Conservation (phyloP, 805 yeast genomes). For the Candida ficus region DNA sequence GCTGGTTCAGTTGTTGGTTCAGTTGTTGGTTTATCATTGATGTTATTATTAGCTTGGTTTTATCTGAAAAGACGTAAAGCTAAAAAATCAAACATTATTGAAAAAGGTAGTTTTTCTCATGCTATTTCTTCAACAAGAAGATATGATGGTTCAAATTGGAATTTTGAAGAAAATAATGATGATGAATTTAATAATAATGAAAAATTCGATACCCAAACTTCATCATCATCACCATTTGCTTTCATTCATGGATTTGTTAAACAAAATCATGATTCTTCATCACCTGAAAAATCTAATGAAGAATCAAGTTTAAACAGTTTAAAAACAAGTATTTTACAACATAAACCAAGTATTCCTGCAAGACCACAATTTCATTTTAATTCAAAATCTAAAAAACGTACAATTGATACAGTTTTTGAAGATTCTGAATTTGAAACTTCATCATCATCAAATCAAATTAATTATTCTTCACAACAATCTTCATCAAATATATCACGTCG, state of each 20-base stretch:
- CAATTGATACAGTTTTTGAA: conserved; percentile 25
- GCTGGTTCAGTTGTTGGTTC: conserved; percentile 27
- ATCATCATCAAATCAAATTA: neutral
- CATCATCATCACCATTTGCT: conserved; percentile 10
- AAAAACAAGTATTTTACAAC: conserved; percentile 13
- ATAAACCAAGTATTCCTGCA: neutral
- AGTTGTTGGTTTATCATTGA: conserved; percentile 15
- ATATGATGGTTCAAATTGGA: conserved; percentile 12
- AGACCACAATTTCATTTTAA: neutral
- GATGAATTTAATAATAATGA: no score
- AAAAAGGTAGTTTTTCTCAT: conserved; percentile 23
- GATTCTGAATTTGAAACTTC: conserved; percentile 17
- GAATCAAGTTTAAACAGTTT: conserved; percentile 6
- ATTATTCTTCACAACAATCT: neutral
- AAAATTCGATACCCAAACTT: no score
- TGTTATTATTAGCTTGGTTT: conserved; percentile 15
- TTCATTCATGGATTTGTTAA: conserved; percentile 3
- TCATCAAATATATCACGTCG: neutral
- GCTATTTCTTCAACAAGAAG: conserved; percentile 23
- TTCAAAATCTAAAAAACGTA: neutral
- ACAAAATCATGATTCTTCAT: neutral
- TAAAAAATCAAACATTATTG: neutral
- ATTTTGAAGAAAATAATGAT: conserved; percentile 3
- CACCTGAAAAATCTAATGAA: no score
- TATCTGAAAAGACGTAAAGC: conserved; percentile 8